These are phyloP conservation scores for Colletotrichum siamense DNA, from an alignment of 2,329 filamentous ascomycete species.

Conservation along the genomic window DNA sequence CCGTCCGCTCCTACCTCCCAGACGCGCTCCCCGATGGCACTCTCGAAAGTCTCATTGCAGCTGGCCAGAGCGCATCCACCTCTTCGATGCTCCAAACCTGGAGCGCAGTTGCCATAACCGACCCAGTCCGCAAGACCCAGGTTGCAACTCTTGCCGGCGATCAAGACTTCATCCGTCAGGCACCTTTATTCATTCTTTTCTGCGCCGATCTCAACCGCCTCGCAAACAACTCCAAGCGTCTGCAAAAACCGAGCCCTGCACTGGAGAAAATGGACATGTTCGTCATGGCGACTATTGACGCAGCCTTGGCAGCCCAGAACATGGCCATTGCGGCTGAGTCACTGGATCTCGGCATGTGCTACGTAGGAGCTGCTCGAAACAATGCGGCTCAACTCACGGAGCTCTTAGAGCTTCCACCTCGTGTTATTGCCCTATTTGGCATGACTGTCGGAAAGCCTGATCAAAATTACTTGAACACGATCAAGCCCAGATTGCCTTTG, in stretches of 20 bases:
- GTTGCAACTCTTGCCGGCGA: constrained; percentile 31
- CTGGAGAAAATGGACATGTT: background rate
- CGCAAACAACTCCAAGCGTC: constrained; percentile 24
- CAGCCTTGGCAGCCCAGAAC: background rate
- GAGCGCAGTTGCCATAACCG: constrained; percentile 33
- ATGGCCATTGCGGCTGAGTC: background rate
- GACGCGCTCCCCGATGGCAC: constrained; percentile 25
- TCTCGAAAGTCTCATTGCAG: constrained; percentile 33
- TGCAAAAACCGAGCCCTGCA: background rate
- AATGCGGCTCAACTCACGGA: background rate
- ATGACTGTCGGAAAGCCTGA: background rate
- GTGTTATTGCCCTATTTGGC: background rate
- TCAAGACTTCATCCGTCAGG: constrained; percentile 35
- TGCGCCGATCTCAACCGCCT: constrained; percentile 36
- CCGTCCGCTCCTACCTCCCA: constrained; percentile 31
- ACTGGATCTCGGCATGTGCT: background rate
- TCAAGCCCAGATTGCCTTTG: background rate
- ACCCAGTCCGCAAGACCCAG: constrained; percentile 29
- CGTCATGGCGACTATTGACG: background rate
- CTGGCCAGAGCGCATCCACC: constrained; percentile 37
- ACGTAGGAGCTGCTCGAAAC: background rate
- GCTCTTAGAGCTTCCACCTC: background rate
- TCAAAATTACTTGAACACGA: background rate
- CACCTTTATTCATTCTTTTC: constrained; percentile 37
- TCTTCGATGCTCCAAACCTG: constrained; percentile 40